phyloP scores from a whole-genome alignment of 108 stramenopile genomes.

The Conticribra guillardii region DNA sequence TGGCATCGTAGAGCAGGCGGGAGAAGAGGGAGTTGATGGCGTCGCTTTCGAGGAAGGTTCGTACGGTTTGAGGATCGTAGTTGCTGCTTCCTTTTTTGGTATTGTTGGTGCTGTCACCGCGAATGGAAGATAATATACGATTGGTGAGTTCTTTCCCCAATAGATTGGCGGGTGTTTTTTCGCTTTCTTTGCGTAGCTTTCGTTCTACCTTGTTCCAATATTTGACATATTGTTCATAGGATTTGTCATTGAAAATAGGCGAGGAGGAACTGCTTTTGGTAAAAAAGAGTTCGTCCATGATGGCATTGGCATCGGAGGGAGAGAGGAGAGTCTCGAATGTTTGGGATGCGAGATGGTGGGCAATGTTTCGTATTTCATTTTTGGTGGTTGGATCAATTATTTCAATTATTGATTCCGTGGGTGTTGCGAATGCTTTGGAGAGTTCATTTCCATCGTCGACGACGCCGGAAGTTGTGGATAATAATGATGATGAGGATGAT shows the following conservation, averaged over 20 bases:
- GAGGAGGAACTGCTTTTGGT: constrained; percentile 16
- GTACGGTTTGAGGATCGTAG: constrained; percentile 65
- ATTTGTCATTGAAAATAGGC: constrained; percentile 47
- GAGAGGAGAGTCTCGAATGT: constrained; percentile 53
- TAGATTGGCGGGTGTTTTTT: constrained; percentile 48
- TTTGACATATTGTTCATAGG: constrained; percentile 42
- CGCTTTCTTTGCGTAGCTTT: constrained; percentile 40
- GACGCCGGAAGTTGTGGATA: not conserved
- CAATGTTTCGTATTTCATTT: constrained; percentile 40
- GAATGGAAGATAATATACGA: constrained; percentile 49
- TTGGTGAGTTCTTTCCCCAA: constrained; percentile 61
- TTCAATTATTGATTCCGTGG: no score
- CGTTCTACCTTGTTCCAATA: constrained; percentile 63
- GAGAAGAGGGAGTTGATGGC: constrained; percentile 69
- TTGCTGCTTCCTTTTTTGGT: constrained; percentile 14
- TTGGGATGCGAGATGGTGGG: constrained; percentile 44
- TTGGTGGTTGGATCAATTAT: not conserved
- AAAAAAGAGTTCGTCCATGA: constrained; percentile 53
- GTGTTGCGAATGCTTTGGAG: no score
- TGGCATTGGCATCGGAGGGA: constrained; percentile 51
- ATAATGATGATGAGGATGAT: not conserved
- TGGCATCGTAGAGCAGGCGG: constrained; percentile 65
- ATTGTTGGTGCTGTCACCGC: constrained; percentile 20
- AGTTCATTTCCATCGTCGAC: not conserved
- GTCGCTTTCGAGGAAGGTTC: constrained; percentile 61